Percentiles rank a stretch among this genome's conserved stretches.
Evolutionary conservation across 106 monocot species (phyloP).

Genomic region (Acorus gramineus): DNA sequence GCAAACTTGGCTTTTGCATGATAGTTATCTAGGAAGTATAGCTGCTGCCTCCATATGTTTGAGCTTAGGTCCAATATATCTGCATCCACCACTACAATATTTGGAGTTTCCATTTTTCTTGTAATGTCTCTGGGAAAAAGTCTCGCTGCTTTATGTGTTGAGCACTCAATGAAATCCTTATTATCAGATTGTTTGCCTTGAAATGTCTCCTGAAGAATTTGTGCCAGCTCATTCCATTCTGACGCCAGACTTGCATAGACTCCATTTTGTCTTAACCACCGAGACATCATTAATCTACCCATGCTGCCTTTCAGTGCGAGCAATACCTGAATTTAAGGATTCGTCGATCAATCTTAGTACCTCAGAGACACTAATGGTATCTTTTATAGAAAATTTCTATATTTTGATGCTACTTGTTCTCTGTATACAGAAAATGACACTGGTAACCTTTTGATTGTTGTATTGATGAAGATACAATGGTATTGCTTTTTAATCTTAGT

Average conservation of each 20-base stretch:
- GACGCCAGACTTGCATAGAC: slow-evolving; percentile 35
- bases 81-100: slow-evolving; percentile 31
- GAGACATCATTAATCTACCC: slow-evolving; percentile 19
- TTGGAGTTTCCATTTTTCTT: slow-evolving; percentile 1
- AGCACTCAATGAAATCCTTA: slow-evolving; percentile 1
- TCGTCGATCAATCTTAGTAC: no score
- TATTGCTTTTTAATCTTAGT: no score
- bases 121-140: slow-evolving; percentile 6
- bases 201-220: slow-evolving; percentile 24
- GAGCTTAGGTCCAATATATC: slow-evolving; percentile 34
- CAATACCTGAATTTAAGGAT: slow-evolving; percentile 25
- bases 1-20: slow-evolving; percentile 32
- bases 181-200: not conserved
- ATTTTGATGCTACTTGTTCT: no score
- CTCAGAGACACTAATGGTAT: no score
- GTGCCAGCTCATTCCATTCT: slow-evolving; percentile 41
- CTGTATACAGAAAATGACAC: no score
- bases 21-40: slow-evolving; percentile 32
- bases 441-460: no score
- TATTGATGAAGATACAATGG: no score
- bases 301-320: slow-evolving; percentile 31
- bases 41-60: slow-evolving; percentile 46
- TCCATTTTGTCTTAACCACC: slow-evolving; percentile 30
- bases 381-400: no score
- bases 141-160: slow-evolving; percentile 9